These are phyloP conservation scores for Argentina anserina DNA, from an alignment of 306 rosid species.

Conservation along the genomic window DNA sequence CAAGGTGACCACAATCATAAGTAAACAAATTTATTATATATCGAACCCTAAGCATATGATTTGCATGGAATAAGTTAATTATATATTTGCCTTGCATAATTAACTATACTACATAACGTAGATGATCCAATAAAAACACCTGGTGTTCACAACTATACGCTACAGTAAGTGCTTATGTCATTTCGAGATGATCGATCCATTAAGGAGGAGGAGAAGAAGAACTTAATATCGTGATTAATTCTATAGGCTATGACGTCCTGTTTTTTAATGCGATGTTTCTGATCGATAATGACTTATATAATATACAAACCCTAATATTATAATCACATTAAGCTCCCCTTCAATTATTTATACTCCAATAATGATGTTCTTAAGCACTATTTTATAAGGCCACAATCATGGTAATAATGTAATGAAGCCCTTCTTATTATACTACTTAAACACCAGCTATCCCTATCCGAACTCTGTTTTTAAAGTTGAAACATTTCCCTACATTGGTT, in stretches of 20 bases:
- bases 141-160: neutral
- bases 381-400: conserved; percentile 7
- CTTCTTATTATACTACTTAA: conserved; percentile 6
- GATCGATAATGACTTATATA: neutral
- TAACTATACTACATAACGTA: neutral
- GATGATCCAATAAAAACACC: neutral
- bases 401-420: neutral
- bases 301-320: neutral
- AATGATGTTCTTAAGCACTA: conserved; percentile 12
- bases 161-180: neutral
- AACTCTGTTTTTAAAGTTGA: neutral
- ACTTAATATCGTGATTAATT: neutral
- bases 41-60: no score
- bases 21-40: no score
- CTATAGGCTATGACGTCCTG: neutral
- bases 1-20: no score
- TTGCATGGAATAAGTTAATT: no score
- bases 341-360: conserved; percentile 14
- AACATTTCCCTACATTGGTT: neutral
- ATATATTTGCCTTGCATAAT: no score
- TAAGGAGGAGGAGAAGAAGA: neutral
- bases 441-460: conserved; percentile 19
- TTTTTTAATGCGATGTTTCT: neutral
- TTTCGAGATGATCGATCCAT: neutral
- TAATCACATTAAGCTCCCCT: neutral